Percentiles rank a stretch among this genome's conserved stretches.
These are phyloP conservation scores for Xylaria sp. DNA, from an alignment of 2,329 filamentous ascomycete species.

Conservation along the genomic window DNA sequence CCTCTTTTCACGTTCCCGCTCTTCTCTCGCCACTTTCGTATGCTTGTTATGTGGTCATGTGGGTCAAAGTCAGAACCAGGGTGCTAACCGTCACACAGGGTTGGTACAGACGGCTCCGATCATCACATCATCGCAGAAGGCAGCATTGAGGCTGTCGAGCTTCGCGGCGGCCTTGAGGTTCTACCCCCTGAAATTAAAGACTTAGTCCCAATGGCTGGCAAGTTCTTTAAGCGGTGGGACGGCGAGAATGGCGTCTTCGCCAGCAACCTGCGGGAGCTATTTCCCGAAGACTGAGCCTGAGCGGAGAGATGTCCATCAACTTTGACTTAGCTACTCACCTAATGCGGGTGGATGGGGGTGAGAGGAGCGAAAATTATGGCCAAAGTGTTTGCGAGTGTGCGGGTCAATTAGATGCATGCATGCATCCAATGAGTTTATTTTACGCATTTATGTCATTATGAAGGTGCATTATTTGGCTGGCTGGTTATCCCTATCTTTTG, in stretches of 20 bases:
- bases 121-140: slow-evolving; percentile 81
- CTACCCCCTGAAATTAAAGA: slow-evolving; percentile 52
- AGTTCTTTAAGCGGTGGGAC: slow-evolving; percentile 91
- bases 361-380: neutral
- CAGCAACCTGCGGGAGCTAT: slow-evolving; percentile 83
- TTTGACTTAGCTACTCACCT: neutral
- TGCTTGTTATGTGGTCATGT: neutral
- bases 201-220: slow-evolving; percentile 78
- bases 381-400: neutral
- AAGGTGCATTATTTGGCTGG: slow-evolving; percentile 15
- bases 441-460: slow-evolving; percentile 11
- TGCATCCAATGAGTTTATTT: neutral
- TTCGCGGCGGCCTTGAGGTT: slow-evolving; percentile 44
- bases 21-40: slow-evolving; percentile 41
- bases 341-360: neutral
- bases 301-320: too few relatives aligned
- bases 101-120: slow-evolving; percentile 68
- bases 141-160: slow-evolving; percentile 74
- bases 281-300: slow-evolving; percentile 77
- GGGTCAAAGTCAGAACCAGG: slow-evolving; percentile 2
- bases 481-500: neutral
- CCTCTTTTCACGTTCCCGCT: slow-evolving; percentile 60
- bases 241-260: slow-evolving; percentile 73
- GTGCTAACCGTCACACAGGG: slow-evolving; percentile 41
- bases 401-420: neutral